Evolutionary conservation across 108 stramenopile species (phyloP).

Genomic region (Nitzschia sp.): DNA sequence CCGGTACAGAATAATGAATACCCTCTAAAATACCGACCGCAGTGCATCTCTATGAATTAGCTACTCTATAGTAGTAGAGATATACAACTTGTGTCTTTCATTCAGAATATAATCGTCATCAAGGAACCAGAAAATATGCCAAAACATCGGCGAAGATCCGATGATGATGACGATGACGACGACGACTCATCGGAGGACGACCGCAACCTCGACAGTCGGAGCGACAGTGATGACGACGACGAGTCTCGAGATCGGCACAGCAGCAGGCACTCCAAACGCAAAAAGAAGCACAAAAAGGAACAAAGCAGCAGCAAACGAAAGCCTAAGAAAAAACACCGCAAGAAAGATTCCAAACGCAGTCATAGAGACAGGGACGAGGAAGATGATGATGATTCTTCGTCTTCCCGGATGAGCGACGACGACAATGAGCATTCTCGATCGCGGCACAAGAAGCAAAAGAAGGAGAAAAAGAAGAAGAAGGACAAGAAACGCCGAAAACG

Average conservation of each 20-base stretch:
- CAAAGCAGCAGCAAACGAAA: constrained; percentile 6
- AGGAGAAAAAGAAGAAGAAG: constrained; percentile 6
- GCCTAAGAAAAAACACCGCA: constrained; percentile 6
- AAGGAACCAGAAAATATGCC: too few species aligned
- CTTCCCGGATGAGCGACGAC: background rate
- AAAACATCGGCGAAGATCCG: background rate
- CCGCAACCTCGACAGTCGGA: background rate
- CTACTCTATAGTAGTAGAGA: too few species aligned
- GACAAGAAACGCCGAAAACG: constrained; percentile 14
- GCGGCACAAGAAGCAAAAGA: constrained; percentile 6
- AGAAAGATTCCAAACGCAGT: constrained; percentile 1
- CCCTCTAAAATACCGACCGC: too few species aligned
- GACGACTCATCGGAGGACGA: background rate
- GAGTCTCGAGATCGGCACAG: constrained; percentile 2
- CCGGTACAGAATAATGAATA: too few species aligned
- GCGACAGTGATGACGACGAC: constrained; percentile 14
- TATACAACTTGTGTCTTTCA: too few species aligned
- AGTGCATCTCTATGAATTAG: too few species aligned
- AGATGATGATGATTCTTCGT: too few species aligned
- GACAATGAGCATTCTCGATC: constrained; percentile 14
- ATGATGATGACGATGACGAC: constrained; percentile 6
- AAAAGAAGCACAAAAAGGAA: constrained; percentile 7
- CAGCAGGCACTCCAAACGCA: constrained; percentile 6
- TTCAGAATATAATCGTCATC: too few species aligned
- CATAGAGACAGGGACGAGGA: background rate